Conservation (phyloP, 305 asterid genomes). For the Fraxinus floribunda region DNA sequence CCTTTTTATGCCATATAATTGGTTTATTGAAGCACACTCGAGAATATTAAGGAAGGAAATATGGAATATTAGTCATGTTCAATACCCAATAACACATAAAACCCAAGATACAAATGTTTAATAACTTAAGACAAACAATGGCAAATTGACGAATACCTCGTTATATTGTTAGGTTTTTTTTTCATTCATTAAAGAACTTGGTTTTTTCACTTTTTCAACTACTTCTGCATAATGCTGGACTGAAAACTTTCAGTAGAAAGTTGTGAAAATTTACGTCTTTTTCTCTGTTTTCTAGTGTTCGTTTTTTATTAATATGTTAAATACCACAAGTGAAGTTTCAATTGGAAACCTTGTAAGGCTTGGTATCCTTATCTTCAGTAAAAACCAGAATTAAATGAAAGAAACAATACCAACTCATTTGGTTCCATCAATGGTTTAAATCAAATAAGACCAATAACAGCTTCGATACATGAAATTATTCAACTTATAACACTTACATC, state of each 20-base stretch:
- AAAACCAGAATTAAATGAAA: slow-evolving; percentile 8
- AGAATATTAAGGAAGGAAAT: not conserved
- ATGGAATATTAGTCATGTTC: not conserved
- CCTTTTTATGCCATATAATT: not conserved
- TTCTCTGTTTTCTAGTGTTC: not conserved
- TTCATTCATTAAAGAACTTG: not conserved
- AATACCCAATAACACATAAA: not conserved
- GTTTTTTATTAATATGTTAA: not conserved
- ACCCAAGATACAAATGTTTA: not conserved
- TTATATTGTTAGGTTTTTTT: not conserved
- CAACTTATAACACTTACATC: not conserved
- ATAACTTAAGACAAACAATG: not conserved
- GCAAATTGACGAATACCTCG: not conserved
- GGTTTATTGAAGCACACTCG: not conserved
- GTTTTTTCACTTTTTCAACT: not conserved
- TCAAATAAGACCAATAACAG: slow-evolving; percentile 27
- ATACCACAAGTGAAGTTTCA: not conserved
- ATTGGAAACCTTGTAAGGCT: not conserved
- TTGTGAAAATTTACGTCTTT: not conserved
- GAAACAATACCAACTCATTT: slow-evolving; percentile 30
- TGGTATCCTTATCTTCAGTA: not conserved
- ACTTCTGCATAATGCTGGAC: not conserved
- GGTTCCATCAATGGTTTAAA: slow-evolving; percentile 30
- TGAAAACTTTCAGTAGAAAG: not conserved
- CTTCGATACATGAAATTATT: slow-evolving; percentile 1